These are phyloP conservation scores for Orbilia quercus DNA, from an alignment of 2,329 filamentous ascomycete species.

Conservation along the genomic window DNA sequence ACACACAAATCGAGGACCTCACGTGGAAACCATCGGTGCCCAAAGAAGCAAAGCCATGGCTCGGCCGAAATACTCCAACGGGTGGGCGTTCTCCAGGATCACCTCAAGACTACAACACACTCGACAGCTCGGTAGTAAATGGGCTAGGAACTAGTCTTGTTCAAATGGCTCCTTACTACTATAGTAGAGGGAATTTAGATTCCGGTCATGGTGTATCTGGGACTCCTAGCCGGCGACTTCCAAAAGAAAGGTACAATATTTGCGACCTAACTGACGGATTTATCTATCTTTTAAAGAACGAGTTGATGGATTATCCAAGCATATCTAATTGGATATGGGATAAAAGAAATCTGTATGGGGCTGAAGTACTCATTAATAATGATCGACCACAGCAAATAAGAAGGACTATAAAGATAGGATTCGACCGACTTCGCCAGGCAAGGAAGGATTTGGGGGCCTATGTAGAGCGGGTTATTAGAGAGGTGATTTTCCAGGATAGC, in stretches of 20 bases:
- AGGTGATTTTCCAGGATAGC: slow-evolving; percentile 6
- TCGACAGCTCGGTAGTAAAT: slow-evolving; percentile 35
- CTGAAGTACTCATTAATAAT: slow-evolving; percentile 22
- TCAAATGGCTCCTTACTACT: slow-evolving; percentile 23
- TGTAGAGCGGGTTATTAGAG: not conserved
- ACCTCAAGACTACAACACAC: slow-evolving; percentile 26
- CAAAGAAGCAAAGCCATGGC: slow-evolving; percentile 13
- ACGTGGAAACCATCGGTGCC: slow-evolving; percentile 25
- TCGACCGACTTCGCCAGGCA: not conserved
- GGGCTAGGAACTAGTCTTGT: slow-evolving; percentile 5
- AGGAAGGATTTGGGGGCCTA: slow-evolving; percentile 3
- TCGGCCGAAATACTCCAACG: not conserved
- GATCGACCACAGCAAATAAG: slow-evolving; percentile 12
- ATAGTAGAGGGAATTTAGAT: slow-evolving; percentile 19
- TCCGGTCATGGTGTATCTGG: not conserved
- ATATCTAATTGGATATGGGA: slow-evolving; percentile 34
- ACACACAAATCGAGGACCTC: slow-evolving; percentile 15
- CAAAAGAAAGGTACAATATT: slow-evolving; percentile 33
- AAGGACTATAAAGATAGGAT: slow-evolving; percentile 8
- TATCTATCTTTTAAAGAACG: slow-evolving; percentile 25
- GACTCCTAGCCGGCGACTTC: not conserved
- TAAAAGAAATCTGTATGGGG: slow-evolving; percentile 16
- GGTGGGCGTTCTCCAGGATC: slow-evolving; percentile 5
- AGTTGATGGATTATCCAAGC: slow-evolving; percentile 7
- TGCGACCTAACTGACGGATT: slow-evolving; percentile 29